Base-by-base conservation (phyloP, 192 early-diverging fungal species). In the Mortierella alpina region DNA sequence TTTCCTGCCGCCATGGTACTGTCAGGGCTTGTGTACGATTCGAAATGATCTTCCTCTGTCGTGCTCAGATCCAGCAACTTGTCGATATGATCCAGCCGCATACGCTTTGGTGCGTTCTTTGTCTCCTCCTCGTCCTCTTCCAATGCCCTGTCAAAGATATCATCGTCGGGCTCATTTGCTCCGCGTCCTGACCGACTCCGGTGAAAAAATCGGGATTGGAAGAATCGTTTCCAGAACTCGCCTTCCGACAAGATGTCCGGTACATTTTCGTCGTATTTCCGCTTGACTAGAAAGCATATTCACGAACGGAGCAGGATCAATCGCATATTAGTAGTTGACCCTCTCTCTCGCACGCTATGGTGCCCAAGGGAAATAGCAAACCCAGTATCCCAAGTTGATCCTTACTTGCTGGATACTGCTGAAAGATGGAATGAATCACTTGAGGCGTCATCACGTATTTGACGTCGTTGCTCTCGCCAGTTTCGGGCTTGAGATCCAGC, bases 381-480 rank as follows among this genome's bases (percentile, higher is more conserved):
- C 1, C 18, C 17, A 53, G 3, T 1, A 44, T 20, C 18, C 15
- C 6, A 15, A n/a, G 11, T 31, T 12, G 7, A 47, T 23, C 52
- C 72, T 74, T 84, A 87, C 91, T 89, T 22, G 92, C 88, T 14
- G 97, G 97, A 68, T 91, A 97, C 72, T 98, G 93, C 23, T 90
- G 90, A 68, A 96, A 96, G 15, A 99, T 96, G 45, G 91, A 91
- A 54, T 94, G 89, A 31, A 96, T 94, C 15, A 95, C 90, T 53
- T 96, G 94, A n/a, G 91, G 90, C n/a, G 93, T 96, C 57, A 98
- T 89, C 4, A 89, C 94, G 73, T 92, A 94, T 63, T 92, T 96
- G 60, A 94, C 87, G 76, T 95, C 93, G 54, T 89, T 89, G 17
- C 92, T 91, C 59, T 95, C 92, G 44, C 92, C 91, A 13, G 85